These are phyloP conservation scores for Solanum aculeatissimum DNA, from an alignment of 305 asterid genomes.

Conservation along the genomic window DNA sequence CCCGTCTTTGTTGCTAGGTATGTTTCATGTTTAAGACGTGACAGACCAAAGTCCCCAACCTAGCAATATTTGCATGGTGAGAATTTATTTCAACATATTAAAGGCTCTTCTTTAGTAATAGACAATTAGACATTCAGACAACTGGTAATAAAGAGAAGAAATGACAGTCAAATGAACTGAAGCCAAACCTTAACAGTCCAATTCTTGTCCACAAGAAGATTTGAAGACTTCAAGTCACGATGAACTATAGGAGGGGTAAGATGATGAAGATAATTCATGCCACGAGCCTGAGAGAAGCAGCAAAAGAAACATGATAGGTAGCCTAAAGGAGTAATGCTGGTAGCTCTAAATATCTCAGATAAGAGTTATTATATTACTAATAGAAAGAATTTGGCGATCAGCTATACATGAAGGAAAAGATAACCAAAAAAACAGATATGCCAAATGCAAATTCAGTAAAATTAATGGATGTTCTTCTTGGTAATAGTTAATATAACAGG, in stretches of 20 bases:
- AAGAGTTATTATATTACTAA: neutral
- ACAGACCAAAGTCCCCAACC: conserved; percentile 99
- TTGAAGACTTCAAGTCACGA: conserved; percentile 96
- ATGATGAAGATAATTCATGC: conserved; percentile 94
- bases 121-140: neutral
- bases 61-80: conserved; percentile 17
- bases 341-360: neutral
- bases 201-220: conserved; percentile 96
- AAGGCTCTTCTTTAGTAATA: neutral
- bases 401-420: neutral
- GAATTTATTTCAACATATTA: neutral
- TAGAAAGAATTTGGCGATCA: neutral
- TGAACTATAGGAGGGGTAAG: conserved; percentile 88
- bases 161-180: neutral
- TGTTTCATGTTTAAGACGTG: conserved; percentile 82
- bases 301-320: neutral
- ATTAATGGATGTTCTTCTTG: neutral
- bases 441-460: neutral
- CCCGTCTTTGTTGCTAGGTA: conserved; percentile 84
- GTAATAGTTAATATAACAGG: neutral
- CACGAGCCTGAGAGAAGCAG: conserved; percentile 59
- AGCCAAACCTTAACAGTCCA: conserved; percentile 90
- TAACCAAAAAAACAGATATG: neutral
- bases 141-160: neutral
- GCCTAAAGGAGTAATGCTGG: neutral